A percentile compares a stretch with the other conserved stretches of the same genome.
These are phyloP conservation scores for Osmanthus fragrans DNA, from an alignment of 257 asterid genomes.

Conservation along the genomic window DNA sequence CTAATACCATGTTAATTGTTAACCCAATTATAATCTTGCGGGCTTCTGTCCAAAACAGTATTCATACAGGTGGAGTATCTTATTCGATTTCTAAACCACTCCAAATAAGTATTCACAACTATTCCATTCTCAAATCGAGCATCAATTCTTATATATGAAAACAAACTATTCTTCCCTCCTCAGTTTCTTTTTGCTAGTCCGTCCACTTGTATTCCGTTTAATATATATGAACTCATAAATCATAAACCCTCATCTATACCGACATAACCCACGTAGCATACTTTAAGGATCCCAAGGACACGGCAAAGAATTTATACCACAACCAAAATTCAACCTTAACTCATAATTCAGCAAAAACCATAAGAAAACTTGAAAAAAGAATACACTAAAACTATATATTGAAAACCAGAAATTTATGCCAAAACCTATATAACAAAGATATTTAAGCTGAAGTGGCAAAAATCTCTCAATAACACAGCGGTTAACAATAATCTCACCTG, in stretches of 20 bases:
- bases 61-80: background rate
- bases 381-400: background rate
- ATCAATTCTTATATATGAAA: constrained; percentile 1
- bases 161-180: background rate
- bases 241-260: background rate
- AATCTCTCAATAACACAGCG: background rate
- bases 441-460: background rate
- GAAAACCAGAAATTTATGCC: background rate
- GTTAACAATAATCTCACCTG: constrained; percentile 45
- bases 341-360: constrained; percentile 19
- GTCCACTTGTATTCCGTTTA: background rate
- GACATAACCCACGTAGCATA: background rate
- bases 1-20: background rate
- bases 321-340: constrained; percentile 15
- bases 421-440: background rate
- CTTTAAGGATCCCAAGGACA: background rate
- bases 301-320: background rate
- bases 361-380: constrained; percentile 3
- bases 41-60: background rate
- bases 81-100: background rate
- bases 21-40: background rate
- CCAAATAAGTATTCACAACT: background rate
- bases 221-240: constrained; percentile 7
- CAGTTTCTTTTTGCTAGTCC: background rate
- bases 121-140: constrained; percentile 11